Conservation (phyloP, 75 land plant species). For the Larix kaempferi region DNA sequence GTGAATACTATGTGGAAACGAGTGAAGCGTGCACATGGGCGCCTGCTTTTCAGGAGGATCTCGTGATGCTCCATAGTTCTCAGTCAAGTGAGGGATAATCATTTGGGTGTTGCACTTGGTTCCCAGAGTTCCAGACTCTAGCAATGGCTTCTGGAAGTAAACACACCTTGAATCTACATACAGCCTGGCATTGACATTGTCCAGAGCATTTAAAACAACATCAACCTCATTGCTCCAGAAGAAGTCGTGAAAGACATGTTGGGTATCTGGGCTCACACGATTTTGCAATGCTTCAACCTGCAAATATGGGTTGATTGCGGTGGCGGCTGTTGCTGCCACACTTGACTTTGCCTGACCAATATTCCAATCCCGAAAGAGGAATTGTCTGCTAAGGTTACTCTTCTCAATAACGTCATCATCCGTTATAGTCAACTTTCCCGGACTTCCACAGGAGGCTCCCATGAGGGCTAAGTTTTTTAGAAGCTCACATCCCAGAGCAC, state of each 20-base stretch:
- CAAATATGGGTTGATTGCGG: conserved; percentile 59
- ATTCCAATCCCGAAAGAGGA: conserved; percentile 89
- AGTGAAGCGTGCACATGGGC: conserved; percentile 96
- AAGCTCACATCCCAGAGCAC: conserved; percentile 94
- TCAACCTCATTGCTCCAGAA: conserved; percentile 73
- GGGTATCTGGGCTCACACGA: conserved; percentile 75
- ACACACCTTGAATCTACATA: conserved; percentile 86
- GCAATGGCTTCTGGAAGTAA: conserved; percentile 90
- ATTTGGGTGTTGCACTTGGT: conserved; percentile 94
- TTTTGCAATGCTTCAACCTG: conserved; percentile 76
- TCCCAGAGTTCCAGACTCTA: conserved; percentile 91
- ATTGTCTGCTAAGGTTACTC: conserved; percentile 93
- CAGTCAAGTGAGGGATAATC: conserved; percentile 91
- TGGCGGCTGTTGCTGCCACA: conserved; percentile 80
- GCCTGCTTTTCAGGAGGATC: conserved; percentile 98
- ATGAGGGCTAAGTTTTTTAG: conserved; percentile 86
- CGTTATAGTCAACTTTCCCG: conserved; percentile 79
- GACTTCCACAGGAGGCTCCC: conserved; percentile 77
- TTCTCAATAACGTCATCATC: conserved; percentile 98
- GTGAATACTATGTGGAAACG: conserved; percentile 91
- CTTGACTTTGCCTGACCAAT: conserved; percentile 89
- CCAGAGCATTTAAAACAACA: conserved; percentile 84
- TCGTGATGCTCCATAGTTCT: conserved; percentile 94
- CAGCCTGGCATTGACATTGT: conserved; percentile 85
- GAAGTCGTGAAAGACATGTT: conserved; percentile 79